phyloP scores from a whole-genome alignment of 768 basidiomycete species.

The Mycena olivaceomarginata region DNA sequence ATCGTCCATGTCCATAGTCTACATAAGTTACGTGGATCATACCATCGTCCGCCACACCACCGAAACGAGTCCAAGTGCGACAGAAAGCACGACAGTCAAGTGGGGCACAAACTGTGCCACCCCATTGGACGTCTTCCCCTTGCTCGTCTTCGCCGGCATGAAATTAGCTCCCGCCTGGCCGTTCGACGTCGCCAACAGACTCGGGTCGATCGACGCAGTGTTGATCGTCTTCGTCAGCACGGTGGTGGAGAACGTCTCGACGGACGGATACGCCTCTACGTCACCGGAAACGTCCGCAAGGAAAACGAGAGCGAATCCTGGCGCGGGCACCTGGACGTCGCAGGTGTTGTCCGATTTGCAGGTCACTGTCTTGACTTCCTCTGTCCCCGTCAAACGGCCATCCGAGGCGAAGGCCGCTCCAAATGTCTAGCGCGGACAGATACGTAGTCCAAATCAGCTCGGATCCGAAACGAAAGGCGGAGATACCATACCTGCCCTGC shows the following conservation, averaged over 20 bases:
- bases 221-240: constrained; percentile 37
- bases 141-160: constrained; percentile 32
- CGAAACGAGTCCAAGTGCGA: constrained; percentile 23
- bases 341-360: constrained; percentile 79
- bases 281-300: constrained; percentile 65
- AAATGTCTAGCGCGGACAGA: constrained; percentile 62
- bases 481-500: constrained; percentile 68
- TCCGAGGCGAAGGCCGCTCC: constrained; percentile 79
- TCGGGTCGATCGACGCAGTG: constrained; percentile 32
- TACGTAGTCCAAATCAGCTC: constrained; percentile 43
- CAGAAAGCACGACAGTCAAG: constrained; percentile 12
- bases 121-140: constrained; percentile 30
- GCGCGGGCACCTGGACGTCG: constrained; percentile 77
- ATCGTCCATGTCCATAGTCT: constrained; percentile 24
- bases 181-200: constrained; percentile 40
- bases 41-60: constrained; percentile 31
- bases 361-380: constrained; percentile 73
- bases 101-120: constrained; percentile 32
- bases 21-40: not conserved
- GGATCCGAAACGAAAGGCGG: not conserved
- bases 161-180: constrained; percentile 41
- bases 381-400: constrained; percentile 76
- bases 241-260: constrained; percentile 41
- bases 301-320: constrained; percentile 87
- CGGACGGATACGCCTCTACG: constrained; percentile 43